Base-by-base conservation (phyloP, 768 basidiomycete species). In the Leccinum truebloodii region DNA sequence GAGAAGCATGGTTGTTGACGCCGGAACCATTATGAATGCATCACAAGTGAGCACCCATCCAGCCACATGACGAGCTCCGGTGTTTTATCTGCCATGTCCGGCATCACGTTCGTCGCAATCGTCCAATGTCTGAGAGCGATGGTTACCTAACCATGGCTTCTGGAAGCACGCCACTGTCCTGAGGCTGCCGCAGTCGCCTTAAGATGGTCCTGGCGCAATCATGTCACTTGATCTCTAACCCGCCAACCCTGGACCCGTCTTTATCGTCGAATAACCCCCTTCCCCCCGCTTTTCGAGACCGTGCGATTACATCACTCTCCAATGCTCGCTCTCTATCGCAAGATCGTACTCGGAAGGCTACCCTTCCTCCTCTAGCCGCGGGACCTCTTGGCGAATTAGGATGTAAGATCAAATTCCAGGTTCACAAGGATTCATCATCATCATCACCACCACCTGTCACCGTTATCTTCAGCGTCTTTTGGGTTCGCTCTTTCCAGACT, bases 381-480 rank as follows among this genome's bases (percentile, higher is more conserved):
- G 44, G 60, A 48, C 44, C 22, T 26, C 16, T 39, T 18, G 16
- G 37, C 37, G 14, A 18, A 18, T 39, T 39, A 37, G 37, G 35
- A 37, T 16, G 37, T 39, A 39, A 37, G 2, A 37, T 16, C 6
- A 37, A 16, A 37, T 16, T 37, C 6, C 37, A 37, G 16, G 37
- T 16, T 37, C 37, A 37, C 35, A 37, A 16, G 14, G 13, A 16
- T 37, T 37, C 35, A 37, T 16, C 35, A 16, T 16, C 39, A 39
- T 18, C 41, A 9, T 30, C 9, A 44, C 9, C 41, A 44, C 9
- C n/a, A n/a, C 4, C n/a, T 10, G n/a, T 44, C 41, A n/a, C 54
- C 55, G 61, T 52, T 68, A 69, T 69, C 68, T 59, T 52, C 54
- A 49, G 63, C 67, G 59, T 46, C 59, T 55, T 55, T 59, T 51